Percentiles rank a stretch among this genome's conserved stretches.
Conservation (phyloP, 768 basidiomycete genomes). For the Hydnomerulius pinastri region DNA sequence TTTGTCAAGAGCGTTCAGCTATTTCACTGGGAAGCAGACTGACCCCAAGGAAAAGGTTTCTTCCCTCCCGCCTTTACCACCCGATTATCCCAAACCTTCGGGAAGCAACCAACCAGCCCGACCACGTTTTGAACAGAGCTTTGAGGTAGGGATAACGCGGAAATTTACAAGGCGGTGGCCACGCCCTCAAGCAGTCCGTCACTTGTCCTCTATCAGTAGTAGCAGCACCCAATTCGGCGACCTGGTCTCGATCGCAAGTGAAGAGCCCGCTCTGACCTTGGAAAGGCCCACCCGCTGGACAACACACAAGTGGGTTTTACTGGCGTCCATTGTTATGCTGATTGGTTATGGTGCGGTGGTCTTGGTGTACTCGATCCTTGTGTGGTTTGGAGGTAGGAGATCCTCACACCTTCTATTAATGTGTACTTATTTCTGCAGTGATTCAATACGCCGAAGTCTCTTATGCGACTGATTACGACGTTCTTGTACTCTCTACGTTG, state of each 20-base stretch:
- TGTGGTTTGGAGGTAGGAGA: slow-evolving; percentile 64
- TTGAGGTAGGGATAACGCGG: too few relatives aligned
- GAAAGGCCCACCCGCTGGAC: slow-evolving; percentile 46
- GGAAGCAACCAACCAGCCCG: too few relatives aligned
- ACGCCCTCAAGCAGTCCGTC: background rate
- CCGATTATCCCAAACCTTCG: too few relatives aligned
- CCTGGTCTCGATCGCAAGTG: background rate
- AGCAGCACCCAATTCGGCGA: background rate
- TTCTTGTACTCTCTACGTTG: slow-evolving; percentile 57
- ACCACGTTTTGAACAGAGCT: too few relatives aligned
- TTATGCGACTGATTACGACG: slow-evolving; percentile 57
- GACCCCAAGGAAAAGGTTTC: background rate
- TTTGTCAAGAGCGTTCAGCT: background rate
- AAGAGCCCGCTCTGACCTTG: background rate
- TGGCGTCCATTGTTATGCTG: slow-evolving; percentile 55
- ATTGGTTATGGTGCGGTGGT: slow-evolving; percentile 55
- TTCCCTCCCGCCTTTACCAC: too few relatives aligned
- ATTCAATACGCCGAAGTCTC: slow-evolving; percentile 66
- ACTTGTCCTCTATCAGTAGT: background rate
- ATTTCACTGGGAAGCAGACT: background rate
- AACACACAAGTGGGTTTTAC: slow-evolving; percentile 59
- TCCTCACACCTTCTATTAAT: too few relatives aligned
- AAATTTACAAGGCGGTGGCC: background rate
- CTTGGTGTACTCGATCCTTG: slow-evolving; percentile 52
- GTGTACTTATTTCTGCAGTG: slow-evolving; percentile 39